These are phyloP conservation scores for Globisporangium spiculum DNA, from an alignment of 352 stramenopile species.

Conservation along the genomic window DNA sequence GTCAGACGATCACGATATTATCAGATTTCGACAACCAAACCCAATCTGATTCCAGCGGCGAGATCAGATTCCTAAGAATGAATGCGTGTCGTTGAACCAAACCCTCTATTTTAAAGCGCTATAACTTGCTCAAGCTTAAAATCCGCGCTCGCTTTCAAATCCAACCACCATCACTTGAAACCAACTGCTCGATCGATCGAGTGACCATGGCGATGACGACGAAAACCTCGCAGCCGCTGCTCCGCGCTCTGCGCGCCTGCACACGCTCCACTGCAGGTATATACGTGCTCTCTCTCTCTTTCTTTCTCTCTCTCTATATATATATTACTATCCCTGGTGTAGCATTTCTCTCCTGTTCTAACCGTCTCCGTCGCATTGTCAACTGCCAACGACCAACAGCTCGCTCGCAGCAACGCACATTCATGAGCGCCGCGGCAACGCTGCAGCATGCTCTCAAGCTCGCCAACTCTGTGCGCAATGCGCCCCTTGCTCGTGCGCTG, in stretches of 20 bases:
- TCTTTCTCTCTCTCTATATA: not conserved
- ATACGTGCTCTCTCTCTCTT: not conserved
- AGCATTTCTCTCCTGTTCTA: not conserved
- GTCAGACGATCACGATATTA: not conserved
- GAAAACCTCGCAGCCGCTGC: not conserved
- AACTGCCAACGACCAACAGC: not conserved
- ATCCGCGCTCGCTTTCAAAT: not conserved
- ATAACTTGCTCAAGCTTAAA: not conserved
- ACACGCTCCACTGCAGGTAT: not conserved
- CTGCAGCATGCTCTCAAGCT: constrained; percentile 10
- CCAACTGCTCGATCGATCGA: not conserved
- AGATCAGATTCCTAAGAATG: not conserved
- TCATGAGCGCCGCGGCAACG: constrained; percentile 7
- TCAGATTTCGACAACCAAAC: not conserved
- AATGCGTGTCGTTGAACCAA: not conserved
- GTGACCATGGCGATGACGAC: constrained; percentile 3
- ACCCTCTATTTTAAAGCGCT: not conserved
- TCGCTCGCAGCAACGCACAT: constrained; percentile 5
- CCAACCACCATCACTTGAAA: not conserved
- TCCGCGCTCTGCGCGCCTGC: not conserved
- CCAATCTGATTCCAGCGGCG: not conserved
- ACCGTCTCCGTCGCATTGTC: not conserved
- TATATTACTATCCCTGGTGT: not conserved
- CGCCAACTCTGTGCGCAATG: not conserved
- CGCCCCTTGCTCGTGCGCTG: not conserved